Percentiles rank a stretch among this genome's conserved stretches.
These are phyloP conservation scores for Erythrobasidium hasegawianum DNA, from an alignment of 1,284 basidiomycete genomes.

Conservation along the genomic window DNA sequence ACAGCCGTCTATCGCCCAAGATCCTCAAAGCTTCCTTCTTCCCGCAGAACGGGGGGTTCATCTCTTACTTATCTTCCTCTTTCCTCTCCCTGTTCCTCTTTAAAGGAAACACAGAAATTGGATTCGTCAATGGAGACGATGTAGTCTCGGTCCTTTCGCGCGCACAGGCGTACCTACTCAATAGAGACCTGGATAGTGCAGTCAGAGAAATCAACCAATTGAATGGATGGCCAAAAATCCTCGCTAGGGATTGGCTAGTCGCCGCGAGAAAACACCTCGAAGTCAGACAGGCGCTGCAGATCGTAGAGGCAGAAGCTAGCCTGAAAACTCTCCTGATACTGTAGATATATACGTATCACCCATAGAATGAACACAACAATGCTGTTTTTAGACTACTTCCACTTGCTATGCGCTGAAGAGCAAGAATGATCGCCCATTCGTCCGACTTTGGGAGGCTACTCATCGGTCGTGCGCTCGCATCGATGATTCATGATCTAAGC, in stretches of 20 bases:
- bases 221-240: conserved; percentile 67
- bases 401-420: too few species aligned
- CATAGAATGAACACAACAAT: too few species aligned
- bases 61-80: conserved; percentile 79
- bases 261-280: conserved; percentile 84
- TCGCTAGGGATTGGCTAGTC: conserved; percentile 86
- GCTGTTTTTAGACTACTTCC: too few species aligned
- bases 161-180: conserved; percentile 83
- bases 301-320: conserved; percentile 46
- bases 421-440: too few species aligned
- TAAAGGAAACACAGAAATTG: conserved; percentile 57
- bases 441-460: too few species aligned
- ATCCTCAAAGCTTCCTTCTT: conserved; percentile 85
- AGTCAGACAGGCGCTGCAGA: conserved; percentile 88
- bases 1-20: conserved; percentile 73
- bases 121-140: conserved; percentile 68
- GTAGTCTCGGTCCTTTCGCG: conserved; percentile 80
- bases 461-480: too few species aligned
- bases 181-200: conserved; percentile 89
- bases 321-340: conserved; percentile 26
- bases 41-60: conserved; percentile 78
- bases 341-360: not conserved
- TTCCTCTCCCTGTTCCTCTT: conserved; percentile 74
- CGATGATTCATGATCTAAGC: too few species aligned
- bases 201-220: conserved; percentile 74